phyloP scores from a whole-genome alignment of 495 filamentous ascomycete genomes.

The Penicillium ochrochloron region DNA sequence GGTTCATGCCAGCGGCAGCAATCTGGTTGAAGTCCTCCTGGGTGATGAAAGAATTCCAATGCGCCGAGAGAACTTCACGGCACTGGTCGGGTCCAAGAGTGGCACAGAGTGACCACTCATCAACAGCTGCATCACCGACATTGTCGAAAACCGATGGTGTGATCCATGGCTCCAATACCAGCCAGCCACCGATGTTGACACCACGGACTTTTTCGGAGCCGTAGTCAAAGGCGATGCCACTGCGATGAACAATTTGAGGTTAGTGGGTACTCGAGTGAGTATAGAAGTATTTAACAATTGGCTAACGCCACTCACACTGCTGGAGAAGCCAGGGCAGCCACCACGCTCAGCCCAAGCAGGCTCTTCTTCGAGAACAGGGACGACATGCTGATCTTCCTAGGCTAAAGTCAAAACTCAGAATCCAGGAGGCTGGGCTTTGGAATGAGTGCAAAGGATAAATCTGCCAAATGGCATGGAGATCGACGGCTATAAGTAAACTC shows the following conservation, averaged over 20 bases:
- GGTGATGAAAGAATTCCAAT: constrained; percentile 71
- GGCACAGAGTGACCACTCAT: constrained; percentile 64
- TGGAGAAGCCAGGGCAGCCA: constrained; percentile 41
- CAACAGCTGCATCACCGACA: constrained; percentile 55
- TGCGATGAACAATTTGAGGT: constrained; percentile 23
- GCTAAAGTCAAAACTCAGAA: constrained; percentile 18
- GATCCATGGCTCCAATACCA: constrained; percentile 67
- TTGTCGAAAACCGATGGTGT: constrained; percentile 65
- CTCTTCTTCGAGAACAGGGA: constrained; percentile 40
- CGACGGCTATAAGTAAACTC: constrained; percentile 44
- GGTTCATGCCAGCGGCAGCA: constrained; percentile 67
- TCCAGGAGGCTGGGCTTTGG: constrained; percentile 34
- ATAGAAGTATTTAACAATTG: neutral
- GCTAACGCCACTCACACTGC: constrained; percentile 38
- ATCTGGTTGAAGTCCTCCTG: constrained; percentile 71
- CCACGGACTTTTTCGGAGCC: constrained; percentile 53
- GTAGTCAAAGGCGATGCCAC: constrained; percentile 50
- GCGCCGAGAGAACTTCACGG: constrained; percentile 47
- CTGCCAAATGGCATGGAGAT: constrained; percentile 41
- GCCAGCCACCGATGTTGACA: constrained; percentile 64
- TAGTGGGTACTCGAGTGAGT: neutral
- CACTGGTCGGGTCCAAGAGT: constrained; percentile 57
- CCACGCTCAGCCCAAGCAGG: constrained; percentile 41
- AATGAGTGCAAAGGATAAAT: constrained; percentile 31
- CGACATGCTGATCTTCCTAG: constrained; percentile 39